Evolutionary conservation across 768 basidiomycete genomes (phyloP), one percentile per base, ranked within the genome.

Genomic region (Hysterangium stoloniferum): DNA sequence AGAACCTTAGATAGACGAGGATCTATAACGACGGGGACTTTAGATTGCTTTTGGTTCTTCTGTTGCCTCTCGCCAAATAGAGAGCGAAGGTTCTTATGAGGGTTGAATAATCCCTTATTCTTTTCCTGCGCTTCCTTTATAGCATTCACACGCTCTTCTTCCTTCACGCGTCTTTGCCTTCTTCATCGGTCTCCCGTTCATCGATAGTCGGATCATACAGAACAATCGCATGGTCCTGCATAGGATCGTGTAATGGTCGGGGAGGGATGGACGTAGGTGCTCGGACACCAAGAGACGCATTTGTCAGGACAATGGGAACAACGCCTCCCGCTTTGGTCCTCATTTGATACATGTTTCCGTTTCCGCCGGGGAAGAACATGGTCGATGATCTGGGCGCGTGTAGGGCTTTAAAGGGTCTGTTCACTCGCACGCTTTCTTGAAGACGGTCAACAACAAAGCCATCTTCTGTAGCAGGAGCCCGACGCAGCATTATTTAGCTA

Each of bases 211-310:
- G 96, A 60, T 98, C 96, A 62, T 90, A 99, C 12, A 97, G 68
- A 2, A 99, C 95, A 54, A 99, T 96, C 1, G 95, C 93, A 66
- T 97, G 94, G 59, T 98, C 93, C 44, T 87, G 82, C 88, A 99
- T 94, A 1, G 94, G 96, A 63, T 99, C 92, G 59, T 94, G 86
- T n/a, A 97, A 70, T 4, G 96, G 96, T 19, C 94, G 76, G 15
- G 96, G 96, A 43, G 86, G 77, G 52, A 96, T 68, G 57, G 79
- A 86, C 0, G 84, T 74, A 51, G 79, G 82, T 0, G 89, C 85
- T 11, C 93, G 80, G 48, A 88, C 82, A 24, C 96, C 96, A 4
- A 99, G 79, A 9, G 92, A 82, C 2, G 75, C 72, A 58, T 87
- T 80, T 0, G 87, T 79, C 4, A 78, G 68, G 3, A 75, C 55